These are phyloP conservation scores for Paracamarosporium sp. DNA, from an alignment of 2,329 filamentous ascomycete species.

Conservation along the genomic window DNA sequence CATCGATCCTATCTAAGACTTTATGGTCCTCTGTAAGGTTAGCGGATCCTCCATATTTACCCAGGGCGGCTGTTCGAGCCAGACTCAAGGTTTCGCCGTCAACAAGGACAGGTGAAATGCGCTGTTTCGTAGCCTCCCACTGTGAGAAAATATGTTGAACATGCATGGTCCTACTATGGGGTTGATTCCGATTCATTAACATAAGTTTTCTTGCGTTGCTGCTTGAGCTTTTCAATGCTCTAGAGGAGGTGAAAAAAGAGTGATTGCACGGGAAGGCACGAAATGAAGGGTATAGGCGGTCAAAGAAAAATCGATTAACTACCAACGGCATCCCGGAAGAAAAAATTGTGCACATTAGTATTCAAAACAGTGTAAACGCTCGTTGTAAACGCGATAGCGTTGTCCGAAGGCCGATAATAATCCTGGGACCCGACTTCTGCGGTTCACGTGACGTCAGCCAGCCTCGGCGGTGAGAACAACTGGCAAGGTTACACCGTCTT, in stretches of 20 bases:
- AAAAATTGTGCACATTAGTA: too few species aligned
- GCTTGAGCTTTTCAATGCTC: too few species aligned
- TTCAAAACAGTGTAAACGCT: too few species aligned
- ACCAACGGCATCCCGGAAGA: too few species aligned
- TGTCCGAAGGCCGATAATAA: too few species aligned
- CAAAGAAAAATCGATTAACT: too few species aligned
- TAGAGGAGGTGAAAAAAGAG: too few species aligned
- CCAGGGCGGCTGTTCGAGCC: constrained; percentile 13
- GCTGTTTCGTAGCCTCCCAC: not conserved
- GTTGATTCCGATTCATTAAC: not conserved
- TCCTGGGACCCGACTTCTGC: too few species aligned
- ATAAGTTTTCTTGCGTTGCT: too few species aligned
- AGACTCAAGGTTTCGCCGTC: constrained; percentile 23
- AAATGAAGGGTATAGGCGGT: too few species aligned
- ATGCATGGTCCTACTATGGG: not conserved
- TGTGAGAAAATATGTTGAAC: constrained; percentile 6
- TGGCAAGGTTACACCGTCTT: not conserved
- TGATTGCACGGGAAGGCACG: too few species aligned
- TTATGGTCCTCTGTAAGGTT: constrained; percentile 9
- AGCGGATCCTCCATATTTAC: constrained; percentile 5
- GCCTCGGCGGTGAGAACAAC: not conserved
- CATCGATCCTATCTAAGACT: constrained; percentile 13
- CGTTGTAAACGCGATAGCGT: too few species aligned
- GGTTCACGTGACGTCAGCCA: not conserved
- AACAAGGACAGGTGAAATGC: constrained; percentile 7